These are phyloP conservation scores for Penicillium tannophilum DNA, from an alignment of 495 filamentous ascomycete genomes.

Conservation along the genomic window DNA sequence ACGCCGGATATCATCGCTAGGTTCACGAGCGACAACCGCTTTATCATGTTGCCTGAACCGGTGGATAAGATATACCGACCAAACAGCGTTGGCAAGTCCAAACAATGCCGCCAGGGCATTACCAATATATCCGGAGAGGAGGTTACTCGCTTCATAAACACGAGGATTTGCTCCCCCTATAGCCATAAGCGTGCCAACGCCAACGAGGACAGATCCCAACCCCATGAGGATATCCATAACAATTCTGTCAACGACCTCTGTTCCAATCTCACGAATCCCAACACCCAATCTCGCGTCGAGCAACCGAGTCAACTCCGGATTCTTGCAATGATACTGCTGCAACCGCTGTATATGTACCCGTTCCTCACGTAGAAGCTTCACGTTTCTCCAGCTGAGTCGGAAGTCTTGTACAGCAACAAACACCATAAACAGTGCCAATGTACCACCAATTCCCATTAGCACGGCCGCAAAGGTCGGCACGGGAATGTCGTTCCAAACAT, in stretches of 20 bases:
- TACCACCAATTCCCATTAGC: conserved; percentile 54
- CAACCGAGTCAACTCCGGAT: conserved; percentile 18
- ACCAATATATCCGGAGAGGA: conserved; percentile 52
- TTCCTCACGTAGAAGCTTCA: conserved; percentile 43
- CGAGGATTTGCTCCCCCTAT: conserved; percentile 46
- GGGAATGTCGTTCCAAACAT: conserved; percentile 54
- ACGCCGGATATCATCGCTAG: conserved; percentile 25
- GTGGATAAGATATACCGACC: conserved; percentile 42
- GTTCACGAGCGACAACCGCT: conserved; percentile 15
- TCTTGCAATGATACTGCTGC: conserved; percentile 18
- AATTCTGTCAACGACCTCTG: conserved; percentile 50
- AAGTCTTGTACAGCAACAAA: conserved; percentile 47
- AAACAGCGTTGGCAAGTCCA: conserved; percentile 46
- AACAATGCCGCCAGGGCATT: conserved; percentile 48
- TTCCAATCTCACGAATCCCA: conserved; percentile 44
- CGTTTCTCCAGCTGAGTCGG: conserved; percentile 45
- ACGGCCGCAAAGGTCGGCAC: conserved; percentile 46
- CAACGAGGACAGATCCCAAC: conserved; percentile 47
- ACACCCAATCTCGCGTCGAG: conserved; percentile 41
- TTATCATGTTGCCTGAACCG: conserved; percentile 38
- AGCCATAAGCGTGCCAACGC: conserved; percentile 52
- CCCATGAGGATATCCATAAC: conserved; percentile 52
- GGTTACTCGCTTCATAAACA: conserved; percentile 47
- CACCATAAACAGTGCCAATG: conserved; percentile 44
- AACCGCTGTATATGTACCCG: conserved; percentile 29